Percentiles rank a stretch among this genome's conserved stretches.
phyloP scores from a whole-genome alignment of 257 asterid species.

The Capsicum baccatum region DNA sequence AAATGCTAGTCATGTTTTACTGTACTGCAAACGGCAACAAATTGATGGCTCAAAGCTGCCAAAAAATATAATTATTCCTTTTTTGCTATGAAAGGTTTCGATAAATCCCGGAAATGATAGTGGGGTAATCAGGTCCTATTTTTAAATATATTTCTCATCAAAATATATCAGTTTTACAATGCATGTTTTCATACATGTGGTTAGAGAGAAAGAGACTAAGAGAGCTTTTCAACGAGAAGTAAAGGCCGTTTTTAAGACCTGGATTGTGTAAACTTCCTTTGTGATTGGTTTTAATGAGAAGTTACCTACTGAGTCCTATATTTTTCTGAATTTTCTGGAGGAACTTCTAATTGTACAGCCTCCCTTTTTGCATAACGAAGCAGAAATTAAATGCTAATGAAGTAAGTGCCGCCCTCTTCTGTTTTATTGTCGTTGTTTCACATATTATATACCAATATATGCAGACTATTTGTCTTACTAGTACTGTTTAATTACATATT shows the following conservation, averaged over 20 bases:
- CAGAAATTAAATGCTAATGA: background rate
- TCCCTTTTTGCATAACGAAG: background rate
- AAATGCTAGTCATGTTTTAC: conserved; percentile 14
- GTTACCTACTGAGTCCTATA: background rate
- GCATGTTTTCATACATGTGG: conserved; percentile 11
- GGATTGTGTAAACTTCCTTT: conserved; percentile 11
- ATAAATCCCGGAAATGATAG: background rate
- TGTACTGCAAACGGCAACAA: background rate
- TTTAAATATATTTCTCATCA: conserved; percentile 9
- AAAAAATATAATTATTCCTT: background rate
- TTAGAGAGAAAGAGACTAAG: conserved; percentile 2
- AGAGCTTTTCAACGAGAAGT: background rate
- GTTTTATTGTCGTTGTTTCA: background rate
- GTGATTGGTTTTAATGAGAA: conserved; percentile 12
- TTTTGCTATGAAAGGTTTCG: background rate
- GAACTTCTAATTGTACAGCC: conserved; percentile 3
- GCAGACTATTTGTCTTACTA: background rate
- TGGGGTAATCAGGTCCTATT: conserved; percentile 3
- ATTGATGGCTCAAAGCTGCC: background rate
- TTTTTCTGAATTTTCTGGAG: background rate
- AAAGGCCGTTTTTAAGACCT: conserved; percentile 10
- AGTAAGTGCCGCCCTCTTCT: background rate
- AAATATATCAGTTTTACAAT: conserved; percentile 7
- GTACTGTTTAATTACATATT: background rate
- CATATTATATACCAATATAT: background rate